phyloP scores from a whole-genome alignment of 2,329 filamentous ascomycete genomes.

The Dothidotthia symphoricarpi region DNA sequence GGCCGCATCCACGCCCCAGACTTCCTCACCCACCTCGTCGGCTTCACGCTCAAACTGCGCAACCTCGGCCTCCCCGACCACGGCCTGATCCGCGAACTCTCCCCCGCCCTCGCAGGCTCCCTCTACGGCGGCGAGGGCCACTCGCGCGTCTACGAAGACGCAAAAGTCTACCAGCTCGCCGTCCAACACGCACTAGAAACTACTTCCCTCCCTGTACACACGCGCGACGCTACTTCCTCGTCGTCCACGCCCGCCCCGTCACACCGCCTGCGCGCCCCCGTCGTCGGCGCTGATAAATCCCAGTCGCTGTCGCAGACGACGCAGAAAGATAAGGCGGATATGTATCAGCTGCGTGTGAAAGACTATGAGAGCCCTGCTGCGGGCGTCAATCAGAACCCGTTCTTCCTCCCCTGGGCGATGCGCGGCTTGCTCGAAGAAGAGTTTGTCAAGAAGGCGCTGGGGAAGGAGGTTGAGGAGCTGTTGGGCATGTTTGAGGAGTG shows the following conservation, averaged over 20 bases:
- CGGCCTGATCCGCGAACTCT: slow-evolving; percentile 86
- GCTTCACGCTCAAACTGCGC: slow-evolving; percentile 88
- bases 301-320: too few relatives aligned
- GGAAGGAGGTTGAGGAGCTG: slow-evolving; percentile 72
- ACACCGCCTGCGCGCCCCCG: too few relatives aligned
- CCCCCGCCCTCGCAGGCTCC: slow-evolving; percentile 81
- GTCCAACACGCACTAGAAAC: slow-evolving; percentile 51
- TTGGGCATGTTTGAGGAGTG: slow-evolving; percentile 90
- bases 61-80: slow-evolving; percentile 93
- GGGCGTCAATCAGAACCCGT: slow-evolving; percentile 66
- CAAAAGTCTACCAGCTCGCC: slow-evolving; percentile 70
- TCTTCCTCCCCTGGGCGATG: slow-evolving; percentile 93
- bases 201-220: slow-evolving; percentile 36
- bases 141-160: slow-evolving; percentile 87
- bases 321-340: slow-evolving; percentile 11
- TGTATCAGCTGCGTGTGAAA: slow-evolving; percentile 32
- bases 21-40: slow-evolving; percentile 89
- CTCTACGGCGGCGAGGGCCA: slow-evolving; percentile 92
- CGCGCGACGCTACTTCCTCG: too few relatives aligned
- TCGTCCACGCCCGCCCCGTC: too few relatives aligned
- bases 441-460: slow-evolving; percentile 77
- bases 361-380: slow-evolving; percentile 32
- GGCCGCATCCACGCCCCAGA: slow-evolving; percentile 87
- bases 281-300: too few relatives aligned
- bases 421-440: slow-evolving; percentile 89